Base-by-base conservation (phyloP, 1,139 yeast genomes). In the Suhomyces atakaporum region DNA sequence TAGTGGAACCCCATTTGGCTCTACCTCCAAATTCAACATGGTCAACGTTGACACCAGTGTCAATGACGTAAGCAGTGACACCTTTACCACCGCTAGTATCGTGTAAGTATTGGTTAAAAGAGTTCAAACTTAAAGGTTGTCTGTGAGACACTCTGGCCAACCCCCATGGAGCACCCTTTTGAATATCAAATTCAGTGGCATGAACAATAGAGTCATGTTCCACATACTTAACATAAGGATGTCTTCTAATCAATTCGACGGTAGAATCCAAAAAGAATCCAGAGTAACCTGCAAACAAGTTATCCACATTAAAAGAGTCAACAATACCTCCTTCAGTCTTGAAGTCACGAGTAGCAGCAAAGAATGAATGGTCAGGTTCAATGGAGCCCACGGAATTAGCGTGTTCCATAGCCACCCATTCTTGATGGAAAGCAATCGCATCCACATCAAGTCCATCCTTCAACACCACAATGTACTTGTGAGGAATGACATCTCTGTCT, bases 161-260 rank as follows among this genome's bases (percentile, higher is more conserved):
- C 54, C 97, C 97, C 97, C 97, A 89, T 40, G 96, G 96, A 31
- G 96, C 92, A 49, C 88, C 88, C 54, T 80, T 81, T 69, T 88
- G 92, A 42, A 77, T 52, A 39, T 69, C 69, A 48, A 79, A 77
- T 51, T 83, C 84, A 42, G 69, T 64, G 34, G 90, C 78, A 48
- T 73, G 67, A 36, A 89, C 96, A 45, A 75, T 66, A 4, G 95
- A 84, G 62, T 89, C 96, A 49, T 73, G 72, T 72, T 89, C 97
- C 45, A 89, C 80, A 53, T 78, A 80, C 32, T 80, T 79, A 40
- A 89, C 88, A 39, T 76, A 70, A n/a, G 90, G 89, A 56, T 79
- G 78, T 47, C 71, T 67, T 55, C 90, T 81, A 51, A 92, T 78
- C 51, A 79, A 64, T 34, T 84, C 84, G 39, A 90, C 63, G 34